phyloP scores from a whole-genome alignment of 1,139 yeast species.

The Candida labiduridarum region DNA sequence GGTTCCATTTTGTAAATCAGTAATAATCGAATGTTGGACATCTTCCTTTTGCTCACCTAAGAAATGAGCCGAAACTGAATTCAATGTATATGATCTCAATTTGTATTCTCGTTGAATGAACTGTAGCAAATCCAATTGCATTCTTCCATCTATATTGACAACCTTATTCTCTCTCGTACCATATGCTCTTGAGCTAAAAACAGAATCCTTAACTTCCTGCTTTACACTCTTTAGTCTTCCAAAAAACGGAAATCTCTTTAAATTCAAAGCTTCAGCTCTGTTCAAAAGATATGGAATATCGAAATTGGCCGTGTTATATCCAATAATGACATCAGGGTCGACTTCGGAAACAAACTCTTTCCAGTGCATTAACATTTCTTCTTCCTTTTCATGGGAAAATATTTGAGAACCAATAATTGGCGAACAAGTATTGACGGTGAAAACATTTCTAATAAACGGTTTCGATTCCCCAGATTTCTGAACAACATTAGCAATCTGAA shows the following conservation, averaged over 20 bases:
- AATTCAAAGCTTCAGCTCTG: constrained; percentile 75
- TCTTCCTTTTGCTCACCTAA: constrained; percentile 96
- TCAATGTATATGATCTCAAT: constrained; percentile 89
- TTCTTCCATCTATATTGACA: constrained; percentile 91
- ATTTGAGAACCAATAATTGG: constrained; percentile 94
- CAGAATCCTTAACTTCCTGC: constrained; percentile 79
- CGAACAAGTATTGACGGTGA: constrained; percentile 88
- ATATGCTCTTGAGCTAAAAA: constrained; percentile 92
- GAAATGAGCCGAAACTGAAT: constrained; percentile 94
- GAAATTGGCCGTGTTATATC: constrained; percentile 92
- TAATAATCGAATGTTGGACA: constrained; percentile 94
- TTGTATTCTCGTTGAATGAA: constrained; percentile 94
- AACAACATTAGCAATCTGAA: constrained; percentile 95
- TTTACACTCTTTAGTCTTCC: constrained; percentile 69
- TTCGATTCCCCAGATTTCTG: constrained; percentile 74
- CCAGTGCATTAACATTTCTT: constrained; percentile 85
- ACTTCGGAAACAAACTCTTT: constrained; percentile 76
- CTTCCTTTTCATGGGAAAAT: constrained; percentile 72
- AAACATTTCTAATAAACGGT: constrained; percentile 93
- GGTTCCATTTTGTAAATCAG: constrained; percentile 90
- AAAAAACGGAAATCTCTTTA: constrained; percentile 78
- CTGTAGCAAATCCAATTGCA: constrained; percentile 92
- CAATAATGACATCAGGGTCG: constrained; percentile 97
- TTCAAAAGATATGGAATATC: constrained; percentile 92
- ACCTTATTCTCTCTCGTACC: constrained; percentile 94